Base-by-base conservation (phyloP, 2,329 filamentous ascomycete genomes). In the Clonostachys rhizophaga region DNA sequence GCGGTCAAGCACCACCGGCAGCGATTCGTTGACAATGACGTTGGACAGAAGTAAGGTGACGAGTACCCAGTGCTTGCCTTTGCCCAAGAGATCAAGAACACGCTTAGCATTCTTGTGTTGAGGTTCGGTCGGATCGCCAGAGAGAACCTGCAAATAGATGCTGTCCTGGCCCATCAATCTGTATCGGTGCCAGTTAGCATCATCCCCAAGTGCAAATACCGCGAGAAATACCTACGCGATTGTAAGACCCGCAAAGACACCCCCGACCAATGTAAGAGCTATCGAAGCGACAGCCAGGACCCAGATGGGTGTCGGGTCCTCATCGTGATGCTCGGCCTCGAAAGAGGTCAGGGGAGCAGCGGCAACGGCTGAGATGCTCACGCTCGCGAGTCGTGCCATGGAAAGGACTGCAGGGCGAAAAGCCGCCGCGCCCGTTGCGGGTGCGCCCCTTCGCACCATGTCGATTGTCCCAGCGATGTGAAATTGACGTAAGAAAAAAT, bases 51-150 rank as follows among this genome's bases (percentile, higher is more conserved):
- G 79, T 24, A 99, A 72, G 4, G 94, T 97, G 46, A 99, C 94
- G 48, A 99, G 75, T 17, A 99, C 92, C 94, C 94, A 99, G 68
- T 99, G 94, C 66, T 99, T 99, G 58, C 94, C 94, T 58, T 81
- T 87, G 54, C 89, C 83, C 47, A 99, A 71, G 30, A 99, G 74
- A 40, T 83, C 77, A 56, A 94, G 77, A 11, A 99, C 94, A 53
- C 83, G 86, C 48, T 79, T 81, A 1, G 94, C 94, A 62, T 96
- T 90, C 61, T 84, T 89, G 60, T 85, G 86, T 69, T 97, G 92
- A n/a, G 84, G 76, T 47, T 87, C 90, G 66, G 89, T 86, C 42
- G 87, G 84, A 46, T 94, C 95, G 39, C 86, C 85, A 45, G 91
- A 84, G 53, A 99, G 87, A 54, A 99, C 94, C 69, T 96, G 94